Evolutionary conservation across 495 filamentous ascomycete species (phyloP), one percentile per base, ranked within the genome.

Genomic region (Talaromyces adpressus): DNA sequence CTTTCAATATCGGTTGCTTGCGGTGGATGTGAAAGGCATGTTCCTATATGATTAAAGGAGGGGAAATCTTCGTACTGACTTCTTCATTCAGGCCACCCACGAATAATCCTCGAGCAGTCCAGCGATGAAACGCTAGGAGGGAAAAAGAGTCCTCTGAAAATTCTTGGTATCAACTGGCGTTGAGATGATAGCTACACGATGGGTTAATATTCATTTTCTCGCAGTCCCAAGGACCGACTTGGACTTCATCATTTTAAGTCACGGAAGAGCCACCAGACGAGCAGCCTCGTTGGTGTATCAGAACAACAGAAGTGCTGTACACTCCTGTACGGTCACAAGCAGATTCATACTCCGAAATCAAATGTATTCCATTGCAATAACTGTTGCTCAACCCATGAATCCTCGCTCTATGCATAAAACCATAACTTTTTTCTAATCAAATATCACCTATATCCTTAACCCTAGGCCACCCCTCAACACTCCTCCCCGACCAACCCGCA

Each of bases 1-100:
- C 18, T 94, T 85, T 70, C 83, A 91, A 70, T 97, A 96, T 75
- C 82, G 86, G 69, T 88, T 91, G 69, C 80, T 98, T 36, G 87
- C 83, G 27, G 65, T 98, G 56, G 93, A 98, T 76, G 85, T 96
- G 5, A 81, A 81, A 62, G 88, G 88, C 78, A 49, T 41, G 51
- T 41, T 41, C 6, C 29, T 22, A 16, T 3, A 11, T n/a, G 12
- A 51, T 23, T 52, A 32, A 2, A 20, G 23, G 14, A n/a, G 4
- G 9, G 14, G 1, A 16, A 16, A 18, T 2, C 22, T 32, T 11
- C 22, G 52, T 60, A 65, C 59, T 64, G 47, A 66, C 25, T 12
- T 29, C 6, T 27, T 3, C 16, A n/a, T n/a, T n/a, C 39, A 76
- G 75, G 79, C 0, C 77, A 81, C 64, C 74, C 78, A 23, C 76